Percentiles rank a stretch among this genome's conserved stretches.
These are phyloP conservation scores for Colletotrichum sidae DNA, from an alignment of 2,329 filamentous ascomycete genomes.

Conservation along the genomic window DNA sequence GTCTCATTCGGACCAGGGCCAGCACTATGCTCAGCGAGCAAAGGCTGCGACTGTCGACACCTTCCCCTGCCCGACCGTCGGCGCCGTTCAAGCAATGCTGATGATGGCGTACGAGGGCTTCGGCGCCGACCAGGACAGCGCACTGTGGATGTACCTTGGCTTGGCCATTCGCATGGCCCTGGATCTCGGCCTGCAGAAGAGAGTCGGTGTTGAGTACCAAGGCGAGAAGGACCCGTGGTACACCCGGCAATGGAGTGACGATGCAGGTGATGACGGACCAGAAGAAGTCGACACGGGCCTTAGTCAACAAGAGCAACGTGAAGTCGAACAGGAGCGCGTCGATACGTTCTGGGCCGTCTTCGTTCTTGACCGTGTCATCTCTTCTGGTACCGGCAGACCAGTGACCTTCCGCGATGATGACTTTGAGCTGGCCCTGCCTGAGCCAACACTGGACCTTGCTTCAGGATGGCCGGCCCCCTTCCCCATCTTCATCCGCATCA, in stretches of 20 bases:
- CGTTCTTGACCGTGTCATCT: conserved; percentile 87
- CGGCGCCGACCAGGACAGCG: conserved; percentile 87
- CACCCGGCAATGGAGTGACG: conserved; percentile 53
- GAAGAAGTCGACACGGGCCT: conserved; percentile 54
- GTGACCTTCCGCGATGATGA: conserved; percentile 88
- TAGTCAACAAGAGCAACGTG: conserved; percentile 66
- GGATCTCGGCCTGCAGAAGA: conserved; percentile 83
- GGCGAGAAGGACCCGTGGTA: conserved; percentile 65
- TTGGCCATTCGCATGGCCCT: conserved; percentile 87
- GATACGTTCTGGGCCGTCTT: conserved; percentile 94
- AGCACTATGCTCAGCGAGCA: conserved; percentile 83
- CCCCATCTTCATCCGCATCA: conserved; percentile 83
- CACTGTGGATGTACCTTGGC: conserved; percentile 93
- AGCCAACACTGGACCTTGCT: conserved; percentile 59
- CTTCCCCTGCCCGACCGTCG: conserved; percentile 84
- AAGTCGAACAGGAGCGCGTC: conserved; percentile 82
- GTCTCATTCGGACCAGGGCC: conserved; percentile 76
- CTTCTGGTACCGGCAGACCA: conserved; percentile 85
- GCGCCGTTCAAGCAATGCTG: conserved; percentile 85
- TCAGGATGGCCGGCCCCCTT: conserved; percentile 83
- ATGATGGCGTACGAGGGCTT: conserved; percentile 91
- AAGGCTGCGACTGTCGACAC: conserved; percentile 86
- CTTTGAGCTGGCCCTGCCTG: conserved; percentile 80
- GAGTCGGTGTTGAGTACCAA: conserved; percentile 76
- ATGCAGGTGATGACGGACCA: conserved; percentile 46